Evolutionary conservation across 257 asterid species (phyloP).

Genomic region (Sherardia arvensis): DNA sequence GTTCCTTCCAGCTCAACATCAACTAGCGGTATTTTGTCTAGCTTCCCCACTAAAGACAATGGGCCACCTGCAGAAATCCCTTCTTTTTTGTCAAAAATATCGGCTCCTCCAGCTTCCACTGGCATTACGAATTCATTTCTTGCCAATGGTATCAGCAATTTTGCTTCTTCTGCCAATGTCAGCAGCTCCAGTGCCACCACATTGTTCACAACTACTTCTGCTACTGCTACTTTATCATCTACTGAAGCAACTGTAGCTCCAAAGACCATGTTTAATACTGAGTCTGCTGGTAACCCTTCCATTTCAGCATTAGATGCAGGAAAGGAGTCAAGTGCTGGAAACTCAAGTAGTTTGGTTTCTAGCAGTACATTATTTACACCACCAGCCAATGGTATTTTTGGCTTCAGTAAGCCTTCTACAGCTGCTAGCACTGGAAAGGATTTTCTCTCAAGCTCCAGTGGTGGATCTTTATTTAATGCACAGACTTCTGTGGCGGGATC

Average conservation of each 20-base stretch:
- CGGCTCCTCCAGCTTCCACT: constrained; percentile 21
- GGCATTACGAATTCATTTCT: constrained; percentile 20
- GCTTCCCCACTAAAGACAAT: constrained; percentile 12
- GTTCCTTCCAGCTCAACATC: constrained; percentile 17
- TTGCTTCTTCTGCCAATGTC: constrained; percentile 28
- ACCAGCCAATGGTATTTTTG: constrained; percentile 7
- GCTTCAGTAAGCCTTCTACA: constrained; percentile 8
- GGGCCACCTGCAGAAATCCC: constrained; percentile 27
- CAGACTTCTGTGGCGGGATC: constrained; percentile 15
- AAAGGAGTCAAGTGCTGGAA: constrained; percentile 22
- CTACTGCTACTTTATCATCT: constrained; percentile 27
- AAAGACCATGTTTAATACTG: constrained; percentile 24
- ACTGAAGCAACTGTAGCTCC: constrained; percentile 23
- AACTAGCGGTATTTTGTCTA: constrained; percentile 5
- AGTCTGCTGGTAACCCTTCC: constrained; percentile 26
- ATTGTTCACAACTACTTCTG: constrained; percentile 18
- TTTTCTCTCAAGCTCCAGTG: constrained; percentile 5
- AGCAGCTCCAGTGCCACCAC: constrained; percentile 21
- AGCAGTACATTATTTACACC: constrained; percentile 3
- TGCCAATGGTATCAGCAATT: constrained; percentile 15
- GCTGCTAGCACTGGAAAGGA: constrained; percentile 7
- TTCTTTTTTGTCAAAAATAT: constrained; percentile 16
- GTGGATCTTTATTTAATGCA: constrained; percentile 5
- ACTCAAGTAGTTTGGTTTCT: constrained; percentile 3
- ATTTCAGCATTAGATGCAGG: constrained; percentile 16